Evolutionary conservation across 2,329 filamentous ascomycete genomes (phyloP).

Genomic region (Diaporthe eres): DNA sequence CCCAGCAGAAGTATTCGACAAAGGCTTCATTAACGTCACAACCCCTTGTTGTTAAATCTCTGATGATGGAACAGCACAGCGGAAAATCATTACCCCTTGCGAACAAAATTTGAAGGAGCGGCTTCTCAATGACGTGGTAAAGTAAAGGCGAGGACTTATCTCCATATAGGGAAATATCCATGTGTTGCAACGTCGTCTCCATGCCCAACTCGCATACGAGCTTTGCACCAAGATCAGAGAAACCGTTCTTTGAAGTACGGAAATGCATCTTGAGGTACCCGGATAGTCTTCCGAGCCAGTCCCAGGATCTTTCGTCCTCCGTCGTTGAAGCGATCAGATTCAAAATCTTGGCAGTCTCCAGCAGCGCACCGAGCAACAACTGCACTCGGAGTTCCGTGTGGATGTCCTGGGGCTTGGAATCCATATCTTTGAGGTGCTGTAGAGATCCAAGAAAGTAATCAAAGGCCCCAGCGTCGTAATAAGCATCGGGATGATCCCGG

Average conservation of each 20-base stretch:
- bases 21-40: background rate
- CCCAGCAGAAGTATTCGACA: background rate
- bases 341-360: background rate
- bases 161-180: background rate
- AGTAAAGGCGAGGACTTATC: background rate
- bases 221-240: background rate
- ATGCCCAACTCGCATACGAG: background rate
- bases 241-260: background rate
- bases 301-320: background rate
- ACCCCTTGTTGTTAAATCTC: background rate
- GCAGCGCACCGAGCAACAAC: background rate
- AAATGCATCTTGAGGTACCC: background rate
- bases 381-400: background rate
- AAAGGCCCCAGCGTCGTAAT: too few relatives aligned
- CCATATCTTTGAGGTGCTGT: background rate
- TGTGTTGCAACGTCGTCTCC: background rate
- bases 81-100: too few relatives aligned
- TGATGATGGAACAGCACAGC: background rate
- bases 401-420: background rate
- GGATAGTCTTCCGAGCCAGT: background rate
- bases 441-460: background rate
- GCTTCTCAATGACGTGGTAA: background rate
- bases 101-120: background rate
- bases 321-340: background rate
- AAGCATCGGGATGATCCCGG: background rate